Percentiles rank a stretch among this genome's conserved stretches.
phyloP scores from a whole-genome alignment of 495 filamentous ascomycete species.

The Hapsidospora chrysogenum region DNA sequence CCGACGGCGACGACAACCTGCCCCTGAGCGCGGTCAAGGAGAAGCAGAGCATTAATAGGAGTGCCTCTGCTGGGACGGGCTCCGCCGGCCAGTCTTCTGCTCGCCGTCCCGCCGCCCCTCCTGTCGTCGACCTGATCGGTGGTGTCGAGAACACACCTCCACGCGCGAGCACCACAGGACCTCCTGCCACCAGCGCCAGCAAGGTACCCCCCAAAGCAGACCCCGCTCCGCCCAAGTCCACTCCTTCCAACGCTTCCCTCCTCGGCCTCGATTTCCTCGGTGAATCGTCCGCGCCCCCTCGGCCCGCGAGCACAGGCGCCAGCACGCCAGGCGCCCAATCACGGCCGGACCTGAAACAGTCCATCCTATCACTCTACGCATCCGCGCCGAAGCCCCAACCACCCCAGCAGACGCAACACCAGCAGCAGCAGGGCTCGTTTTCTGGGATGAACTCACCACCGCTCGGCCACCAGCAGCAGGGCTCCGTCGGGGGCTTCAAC shows the following conservation, averaged over 20 bases:
- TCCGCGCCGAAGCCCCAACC: slow-evolving; percentile 57
- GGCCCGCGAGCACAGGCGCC: slow-evolving; percentile 58
- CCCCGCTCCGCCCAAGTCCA: slow-evolving; percentile 38
- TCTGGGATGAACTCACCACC: slow-evolving; percentile 43
- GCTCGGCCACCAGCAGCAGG: slow-evolving; percentile 23
- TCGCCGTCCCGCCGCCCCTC: slow-evolving; percentile 13
- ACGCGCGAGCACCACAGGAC: slow-evolving; percentile 39
- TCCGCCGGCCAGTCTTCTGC: slow-evolving; percentile 17
- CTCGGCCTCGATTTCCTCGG: slow-evolving; percentile 91
- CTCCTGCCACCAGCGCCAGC: slow-evolving; percentile 43
- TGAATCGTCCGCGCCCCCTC: slow-evolving; percentile 43
- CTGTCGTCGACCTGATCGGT: slow-evolving; percentile 31
- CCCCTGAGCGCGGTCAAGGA: slow-evolving; percentile 40
- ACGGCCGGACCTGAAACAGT: slow-evolving; percentile 88
- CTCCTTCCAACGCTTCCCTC: slow-evolving; percentile 62
- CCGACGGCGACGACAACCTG: slow-evolving; percentile 71
- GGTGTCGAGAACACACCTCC: slow-evolving; percentile 22
- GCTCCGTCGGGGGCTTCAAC: slow-evolving; percentile 55
- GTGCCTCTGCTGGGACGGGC: slow-evolving; percentile 25
- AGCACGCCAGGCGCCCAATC: slow-evolving; percentile 44
- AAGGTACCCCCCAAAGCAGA: slow-evolving; percentile 48
- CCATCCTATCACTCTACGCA: slow-evolving; percentile 88
- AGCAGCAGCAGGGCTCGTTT: slow-evolving; percentile 45
- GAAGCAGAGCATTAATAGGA: slow-evolving; percentile 34
- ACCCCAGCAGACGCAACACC: slow-evolving; percentile 27